These are phyloP conservation scores for Pseudogymnoascus sp. DNA, from an alignment of 2,329 filamentous ascomycete genomes.

Conservation along the genomic window DNA sequence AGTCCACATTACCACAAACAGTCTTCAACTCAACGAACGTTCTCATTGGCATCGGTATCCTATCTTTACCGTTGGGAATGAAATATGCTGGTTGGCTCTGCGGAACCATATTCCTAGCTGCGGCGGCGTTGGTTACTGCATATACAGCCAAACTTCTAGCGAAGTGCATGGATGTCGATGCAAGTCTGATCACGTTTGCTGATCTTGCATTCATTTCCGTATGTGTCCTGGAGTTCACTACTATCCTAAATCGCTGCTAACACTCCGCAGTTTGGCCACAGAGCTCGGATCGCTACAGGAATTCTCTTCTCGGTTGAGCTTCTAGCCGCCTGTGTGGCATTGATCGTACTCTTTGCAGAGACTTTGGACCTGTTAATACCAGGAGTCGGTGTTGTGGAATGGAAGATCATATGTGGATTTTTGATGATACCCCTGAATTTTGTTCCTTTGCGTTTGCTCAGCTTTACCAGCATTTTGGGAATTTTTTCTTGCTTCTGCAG, in stretches of 20 bases:
- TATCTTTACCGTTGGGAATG: slow-evolving; percentile 82
- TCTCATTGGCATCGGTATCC: slow-evolving; percentile 79
- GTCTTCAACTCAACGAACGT: slow-evolving; percentile 85
- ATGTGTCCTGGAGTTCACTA: background rate
- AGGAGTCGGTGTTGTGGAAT: slow-evolving; percentile 58
- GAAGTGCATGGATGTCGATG: slow-evolving; percentile 82
- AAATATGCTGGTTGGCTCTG: slow-evolving; percentile 85
- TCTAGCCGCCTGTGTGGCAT: slow-evolving; percentile 78
- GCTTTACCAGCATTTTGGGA: slow-evolving; percentile 87
- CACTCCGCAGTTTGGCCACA: slow-evolving; percentile 58
- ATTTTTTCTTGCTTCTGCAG: slow-evolving; percentile 84
- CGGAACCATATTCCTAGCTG: slow-evolving; percentile 66
- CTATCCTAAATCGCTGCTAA: background rate
- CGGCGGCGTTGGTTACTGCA: slow-evolving; percentile 68
- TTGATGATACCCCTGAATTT: slow-evolving; percentile 79
- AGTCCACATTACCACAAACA: slow-evolving; percentile 92
- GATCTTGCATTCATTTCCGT: slow-evolving; percentile 80
- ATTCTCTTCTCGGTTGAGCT: slow-evolving; percentile 84
- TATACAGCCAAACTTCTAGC: slow-evolving; percentile 83
- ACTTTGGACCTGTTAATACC: slow-evolving; percentile 75
- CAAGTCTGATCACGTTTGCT: slow-evolving; percentile 84
- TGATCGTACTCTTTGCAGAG: slow-evolving; percentile 90
- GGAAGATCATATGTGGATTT: slow-evolving; percentile 79
- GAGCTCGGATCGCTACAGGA: slow-evolving; percentile 74
- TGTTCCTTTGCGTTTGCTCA: slow-evolving; percentile 73